Conservation (phyloP, 805 yeast species). For the Myxozyma udenii region DNA sequence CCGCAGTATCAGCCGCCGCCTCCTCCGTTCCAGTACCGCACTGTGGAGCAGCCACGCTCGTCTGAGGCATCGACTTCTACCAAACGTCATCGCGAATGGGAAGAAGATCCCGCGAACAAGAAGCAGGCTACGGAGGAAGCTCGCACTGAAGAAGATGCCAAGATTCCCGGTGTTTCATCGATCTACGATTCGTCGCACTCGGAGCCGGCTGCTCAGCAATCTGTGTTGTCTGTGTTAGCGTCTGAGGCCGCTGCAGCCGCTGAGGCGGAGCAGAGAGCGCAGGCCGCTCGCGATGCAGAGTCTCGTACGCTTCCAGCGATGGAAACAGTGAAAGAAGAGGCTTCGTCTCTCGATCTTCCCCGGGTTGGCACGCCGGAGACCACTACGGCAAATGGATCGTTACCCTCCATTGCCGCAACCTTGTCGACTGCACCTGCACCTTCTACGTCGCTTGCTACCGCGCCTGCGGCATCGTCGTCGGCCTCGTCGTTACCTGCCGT, state of each 20-base stretch:
- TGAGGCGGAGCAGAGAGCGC: not conserved
- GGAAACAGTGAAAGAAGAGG: conserved; percentile 5
- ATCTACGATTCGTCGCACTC: conserved; percentile 15
- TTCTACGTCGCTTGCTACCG: not conserved
- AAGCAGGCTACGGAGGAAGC: conserved; percentile 26
- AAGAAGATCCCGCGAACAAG: conserved; percentile 18
- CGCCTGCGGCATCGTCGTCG: conserved; percentile 2
- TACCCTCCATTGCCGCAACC: no score
- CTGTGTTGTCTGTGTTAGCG: conserved; percentile 5
- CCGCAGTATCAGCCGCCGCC: conserved; percentile 31
- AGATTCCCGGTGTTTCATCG: conserved; percentile 23
- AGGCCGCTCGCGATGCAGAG: conserved; percentile 1
- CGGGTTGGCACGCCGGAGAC: conserved; percentile 3
- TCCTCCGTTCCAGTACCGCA: not conserved
- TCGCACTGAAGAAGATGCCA: conserved; percentile 8
- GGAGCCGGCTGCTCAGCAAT: not conserved
- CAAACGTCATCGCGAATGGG: conserved; percentile 28
- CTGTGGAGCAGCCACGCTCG: not conserved
- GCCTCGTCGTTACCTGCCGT: conserved; percentile 9
- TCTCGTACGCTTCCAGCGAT: conserved; percentile 10
- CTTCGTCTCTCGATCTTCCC: conserved; percentile 3
- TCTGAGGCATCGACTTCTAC: not conserved
- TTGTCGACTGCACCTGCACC: not conserved
- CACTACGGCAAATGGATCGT: no score
- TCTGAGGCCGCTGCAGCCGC: conserved; percentile 1